A percentile compares a stretch with the other conserved stretches of the same genome.
These are phyloP conservation scores for Scytalidium sp. DNA, from an alignment of 2,329 filamentous ascomycete genomes.

Conservation along the genomic window DNA sequence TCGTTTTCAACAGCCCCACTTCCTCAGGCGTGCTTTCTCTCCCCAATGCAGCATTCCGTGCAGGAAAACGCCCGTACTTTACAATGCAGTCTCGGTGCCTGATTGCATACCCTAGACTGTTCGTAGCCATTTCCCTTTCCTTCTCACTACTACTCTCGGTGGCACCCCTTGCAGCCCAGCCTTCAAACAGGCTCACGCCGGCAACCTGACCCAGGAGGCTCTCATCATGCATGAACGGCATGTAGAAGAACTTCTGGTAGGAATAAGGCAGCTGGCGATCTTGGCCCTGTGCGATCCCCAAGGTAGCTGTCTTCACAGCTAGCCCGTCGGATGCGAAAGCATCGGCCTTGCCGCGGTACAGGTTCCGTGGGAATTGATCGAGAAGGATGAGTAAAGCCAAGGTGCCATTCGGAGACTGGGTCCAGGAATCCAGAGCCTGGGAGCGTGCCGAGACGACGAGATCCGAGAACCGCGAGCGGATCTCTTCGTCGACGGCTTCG, in stretches of 20 bases:
- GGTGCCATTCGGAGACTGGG: conserved; percentile 19
- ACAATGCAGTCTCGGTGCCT: conserved; percentile 14
- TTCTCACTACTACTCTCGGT: conserved; percentile 10
- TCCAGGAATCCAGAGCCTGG: conserved; percentile 12
- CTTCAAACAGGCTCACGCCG: conserved; percentile 18
- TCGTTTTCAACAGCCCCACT: conserved; percentile 14
- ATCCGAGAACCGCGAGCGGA: conserved; percentile 10
- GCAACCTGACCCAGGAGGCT: conserved; percentile 28
- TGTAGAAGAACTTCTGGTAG: conserved; percentile 29
- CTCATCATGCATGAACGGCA: conserved; percentile 34
- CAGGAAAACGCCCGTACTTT: conserved; percentile 20
- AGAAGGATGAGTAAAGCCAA: conserved; percentile 34
- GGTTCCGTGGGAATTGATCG: conserved; percentile 35
- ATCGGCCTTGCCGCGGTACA: conserved; percentile 29
- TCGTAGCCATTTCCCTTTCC: conserved; percentile 6
- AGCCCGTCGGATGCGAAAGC: conserved; percentile 29
- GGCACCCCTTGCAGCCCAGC: conserved; percentile 11
- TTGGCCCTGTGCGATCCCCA: conserved; percentile 24
- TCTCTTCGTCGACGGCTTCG: conserved; percentile 10
- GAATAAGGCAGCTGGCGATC: conserved; percentile 20
- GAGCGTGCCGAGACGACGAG: conserved; percentile 12
- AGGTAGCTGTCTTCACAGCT: conserved; percentile 23
- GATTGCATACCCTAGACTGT: conserved; percentile 3
- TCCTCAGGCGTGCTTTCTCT: conserved; percentile 19
- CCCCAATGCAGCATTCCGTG: conserved; percentile 16